phyloP scores from a whole-genome alignment of 768 basidiomycete species.

The Heimioporus sp. region DNA sequence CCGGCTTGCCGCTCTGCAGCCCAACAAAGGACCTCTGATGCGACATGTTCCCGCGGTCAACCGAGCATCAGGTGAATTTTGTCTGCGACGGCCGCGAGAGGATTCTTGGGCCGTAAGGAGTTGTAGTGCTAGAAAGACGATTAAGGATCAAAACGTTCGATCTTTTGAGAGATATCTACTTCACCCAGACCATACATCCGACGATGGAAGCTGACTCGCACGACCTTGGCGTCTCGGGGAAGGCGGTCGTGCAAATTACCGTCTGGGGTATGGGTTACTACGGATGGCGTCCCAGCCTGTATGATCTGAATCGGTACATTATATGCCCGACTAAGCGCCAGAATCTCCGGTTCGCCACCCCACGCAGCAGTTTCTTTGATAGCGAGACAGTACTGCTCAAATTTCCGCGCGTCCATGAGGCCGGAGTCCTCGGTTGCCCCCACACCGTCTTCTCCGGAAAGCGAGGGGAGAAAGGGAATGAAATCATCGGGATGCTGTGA shows the following conservation, averaged over 20 bases:
- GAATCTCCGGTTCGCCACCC: slow-evolving; percentile 98
- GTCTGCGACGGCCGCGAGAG: slow-evolving; percentile 27
- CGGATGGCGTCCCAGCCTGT: slow-evolving; percentile 74
- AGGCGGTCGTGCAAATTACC: slow-evolving; percentile 29
- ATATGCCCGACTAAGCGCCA: slow-evolving; percentile 80
- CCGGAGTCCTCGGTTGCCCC: slow-evolving; percentile 60
- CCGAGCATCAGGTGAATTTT: slow-evolving; percentile 30
- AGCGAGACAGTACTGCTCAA: slow-evolving; percentile 69
- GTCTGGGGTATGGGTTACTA: slow-evolving; percentile 78
- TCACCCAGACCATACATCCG: slow-evolving; percentile 95
- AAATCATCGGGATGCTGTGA: slow-evolving; percentile 84
- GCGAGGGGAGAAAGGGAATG: slow-evolving; percentile 84
- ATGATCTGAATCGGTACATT: slow-evolving; percentile 88
- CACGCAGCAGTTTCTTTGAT: slow-evolving; percentile 86
- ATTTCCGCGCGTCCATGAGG: slow-evolving; percentile 65
- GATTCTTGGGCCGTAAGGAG: slow-evolving; percentile 62
- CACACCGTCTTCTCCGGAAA: slow-evolving; percentile 63
- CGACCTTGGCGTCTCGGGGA: slow-evolving; percentile 37
- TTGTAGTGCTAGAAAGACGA: slow-evolving; percentile 71
- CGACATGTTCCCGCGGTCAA: slow-evolving; percentile 9
- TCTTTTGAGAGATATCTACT: slow-evolving; percentile 45
- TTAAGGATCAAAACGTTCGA: slow-evolving; percentile 1
- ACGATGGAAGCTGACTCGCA: slow-evolving; percentile 88
- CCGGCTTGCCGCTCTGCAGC: no score
- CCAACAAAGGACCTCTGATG: no score